Base-by-base conservation (phyloP, 176 grass and related monocot genomes). In the Oryza longistaminata region DNA sequence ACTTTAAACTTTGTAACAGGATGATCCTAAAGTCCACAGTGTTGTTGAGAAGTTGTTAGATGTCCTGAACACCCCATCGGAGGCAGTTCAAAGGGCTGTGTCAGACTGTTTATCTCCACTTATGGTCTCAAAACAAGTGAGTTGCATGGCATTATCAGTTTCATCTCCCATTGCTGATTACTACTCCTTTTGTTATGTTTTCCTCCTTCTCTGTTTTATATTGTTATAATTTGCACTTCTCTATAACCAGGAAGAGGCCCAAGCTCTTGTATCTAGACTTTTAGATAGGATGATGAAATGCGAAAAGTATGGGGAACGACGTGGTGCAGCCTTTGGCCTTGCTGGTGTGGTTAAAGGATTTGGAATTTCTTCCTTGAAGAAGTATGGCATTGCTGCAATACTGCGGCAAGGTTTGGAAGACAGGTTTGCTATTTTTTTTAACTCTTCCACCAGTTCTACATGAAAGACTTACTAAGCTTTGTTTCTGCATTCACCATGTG, bases 21-120 rank as follows among this genome's bases (percentile, higher is more conserved):
- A 98, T 74, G 93, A 98, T 84, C 96, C 96, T 79, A 98, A 98
- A 98, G 93, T 98, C 65, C 91, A 95, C 71, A 92, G 87, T 93
- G 93, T 98, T 78, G 88, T 98, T 80, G 96, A 98, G 77, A 98
- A 98, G 81, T 85, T 98, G 78, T 87, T 98, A 65, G 96, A 95
- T 75, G 96, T 95, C 70, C 77, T 95, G 73, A 98, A 98, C 76
- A 98, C 96, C 25, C 96, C 96, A 70, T 98, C 93, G 48, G 93
- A 98, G 87, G 93, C 96, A 70, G 93, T 98, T 85, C 96, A 98
- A 76, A 89, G 91, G 78, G 96, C 93, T 34, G 96, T 98, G 17
- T 98, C 96, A 39, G 93, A 98, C 75, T 98, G 93, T 90, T 83
- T 98, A 74, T 95, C 93, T 66, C 96, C 96, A 45, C 91, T 98